Conservation (phyloP, 1,284 basidiomycete genomes). For the Rhodofomes roseus region DNA sequence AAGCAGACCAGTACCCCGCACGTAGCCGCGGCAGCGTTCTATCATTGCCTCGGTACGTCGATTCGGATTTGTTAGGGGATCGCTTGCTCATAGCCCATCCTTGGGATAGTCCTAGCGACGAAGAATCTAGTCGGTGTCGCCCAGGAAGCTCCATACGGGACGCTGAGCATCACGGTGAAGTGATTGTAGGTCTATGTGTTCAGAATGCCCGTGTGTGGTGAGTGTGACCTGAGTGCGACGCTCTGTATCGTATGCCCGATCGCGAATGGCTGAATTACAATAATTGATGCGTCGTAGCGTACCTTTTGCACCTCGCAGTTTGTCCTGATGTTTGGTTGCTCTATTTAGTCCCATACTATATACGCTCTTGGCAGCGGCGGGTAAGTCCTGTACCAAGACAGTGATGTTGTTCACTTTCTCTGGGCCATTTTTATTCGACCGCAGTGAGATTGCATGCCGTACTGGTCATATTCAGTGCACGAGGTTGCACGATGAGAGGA, state of each 20-base stretch:
- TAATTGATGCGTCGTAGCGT: background rate
- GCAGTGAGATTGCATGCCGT: too few species aligned
- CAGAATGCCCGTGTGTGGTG: background rate
- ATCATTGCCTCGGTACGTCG: constrained; percentile 71
- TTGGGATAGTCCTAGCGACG: constrained; percentile 54
- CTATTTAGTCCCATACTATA: background rate
- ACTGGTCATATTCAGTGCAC: too few species aligned
- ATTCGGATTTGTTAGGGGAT: background rate
- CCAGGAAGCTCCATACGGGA: constrained; percentile 53
- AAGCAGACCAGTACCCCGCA: constrained; percentile 61
- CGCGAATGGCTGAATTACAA: too few species aligned
- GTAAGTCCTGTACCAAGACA: too few species aligned
- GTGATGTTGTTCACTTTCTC: too few species aligned
- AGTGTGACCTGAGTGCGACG: too few species aligned
- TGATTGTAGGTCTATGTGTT: constrained; percentile 7
- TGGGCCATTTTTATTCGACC: too few species aligned
- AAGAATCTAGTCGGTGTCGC: constrained; percentile 54
- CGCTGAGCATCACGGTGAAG: constrained; percentile 37
- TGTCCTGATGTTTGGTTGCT: background rate
- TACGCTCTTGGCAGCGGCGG: background rate
- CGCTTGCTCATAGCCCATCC: background rate
- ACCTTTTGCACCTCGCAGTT: background rate
- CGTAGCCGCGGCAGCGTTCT: constrained; percentile 74
- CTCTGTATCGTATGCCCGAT: background rate
- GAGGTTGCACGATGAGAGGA: background rate